Conservation (phyloP, 352 stramenopile genomes). For the Halophytophthora batemanensis region DNA sequence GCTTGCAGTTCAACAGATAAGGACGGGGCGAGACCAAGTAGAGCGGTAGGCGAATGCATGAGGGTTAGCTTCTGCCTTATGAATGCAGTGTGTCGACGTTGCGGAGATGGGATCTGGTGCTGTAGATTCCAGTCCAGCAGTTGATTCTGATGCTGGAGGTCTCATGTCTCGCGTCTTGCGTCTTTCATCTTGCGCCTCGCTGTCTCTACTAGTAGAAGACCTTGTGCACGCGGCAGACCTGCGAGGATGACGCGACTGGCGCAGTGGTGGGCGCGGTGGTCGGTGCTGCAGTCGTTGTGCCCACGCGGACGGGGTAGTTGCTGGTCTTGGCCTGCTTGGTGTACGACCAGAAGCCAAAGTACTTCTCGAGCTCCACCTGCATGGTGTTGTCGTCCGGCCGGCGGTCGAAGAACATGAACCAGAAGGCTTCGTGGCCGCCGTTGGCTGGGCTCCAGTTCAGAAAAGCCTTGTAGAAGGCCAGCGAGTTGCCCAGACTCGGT, state of each 20-base stretch:
- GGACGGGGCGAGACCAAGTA: too few relatives aligned
- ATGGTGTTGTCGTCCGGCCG: constrained; percentile 46
- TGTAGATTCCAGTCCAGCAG: too few relatives aligned
- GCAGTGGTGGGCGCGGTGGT: constrained; percentile 8
- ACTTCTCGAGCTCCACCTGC: constrained; percentile 48
- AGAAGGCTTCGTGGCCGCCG: constrained; percentile 58
- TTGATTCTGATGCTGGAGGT: too few relatives aligned
- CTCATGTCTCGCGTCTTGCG: too few relatives aligned
- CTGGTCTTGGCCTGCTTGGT: constrained; percentile 31
- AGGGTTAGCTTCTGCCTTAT: too few relatives aligned
- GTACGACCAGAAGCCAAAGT: constrained; percentile 75
- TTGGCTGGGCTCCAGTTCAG: constrained; percentile 50
- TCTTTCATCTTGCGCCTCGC: too few relatives aligned
- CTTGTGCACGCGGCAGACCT: constrained; percentile 40
- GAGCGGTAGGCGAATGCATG: too few relatives aligned
- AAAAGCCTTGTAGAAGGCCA: constrained; percentile 60
- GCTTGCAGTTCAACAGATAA: too few relatives aligned
- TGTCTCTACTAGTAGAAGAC: constrained; percentile 16
- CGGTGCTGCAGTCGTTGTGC: constrained; percentile 8
- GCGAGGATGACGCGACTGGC: constrained; percentile 6
- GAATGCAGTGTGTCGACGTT: too few relatives aligned
- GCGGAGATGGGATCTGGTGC: too few relatives aligned
- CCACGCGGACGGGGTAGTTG: constrained; percentile 35
- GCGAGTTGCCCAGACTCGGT: constrained; percentile 45
- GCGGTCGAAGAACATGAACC: constrained; percentile 83